Conservation (phyloP, 208 protist genomes). For the Wallacemonas sp. region DNA sequence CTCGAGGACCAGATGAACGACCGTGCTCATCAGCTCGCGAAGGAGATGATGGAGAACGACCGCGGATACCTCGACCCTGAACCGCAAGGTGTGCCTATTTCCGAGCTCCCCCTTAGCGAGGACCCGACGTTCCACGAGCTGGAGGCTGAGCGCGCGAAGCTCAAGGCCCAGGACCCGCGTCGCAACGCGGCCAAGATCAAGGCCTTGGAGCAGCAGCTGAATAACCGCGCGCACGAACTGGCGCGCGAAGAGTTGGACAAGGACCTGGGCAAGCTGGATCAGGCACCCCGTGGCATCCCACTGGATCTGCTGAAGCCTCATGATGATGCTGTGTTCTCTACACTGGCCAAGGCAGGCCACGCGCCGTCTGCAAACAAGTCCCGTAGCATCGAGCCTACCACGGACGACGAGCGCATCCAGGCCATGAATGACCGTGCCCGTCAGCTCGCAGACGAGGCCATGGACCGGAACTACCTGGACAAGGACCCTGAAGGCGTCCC, state of each 20-base stretch:
- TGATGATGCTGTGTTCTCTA: constrained; percentile 25
- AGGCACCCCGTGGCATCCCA: constrained; percentile 53
- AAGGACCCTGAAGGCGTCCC: constrained; percentile 32
- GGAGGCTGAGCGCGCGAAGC: constrained; percentile 61
- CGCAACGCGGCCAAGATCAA: constrained; percentile 55
- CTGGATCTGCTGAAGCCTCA: constrained; percentile 52
- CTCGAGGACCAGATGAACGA: constrained; percentile 70
- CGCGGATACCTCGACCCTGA: constrained; percentile 50
- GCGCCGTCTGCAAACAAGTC: constrained; percentile 15
- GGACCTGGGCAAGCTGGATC: constrained; percentile 61
- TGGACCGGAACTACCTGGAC: constrained; percentile 42
- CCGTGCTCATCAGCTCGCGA: constrained; percentile 59
- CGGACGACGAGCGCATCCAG: constrained; percentile 21
- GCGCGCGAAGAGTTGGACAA: constrained; percentile 34
- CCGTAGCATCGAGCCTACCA: constrained; percentile 19
- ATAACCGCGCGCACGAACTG: constrained; percentile 63
- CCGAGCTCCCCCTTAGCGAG: constrained; percentile 56
- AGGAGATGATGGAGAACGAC: constrained; percentile 43
- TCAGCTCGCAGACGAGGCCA: constrained; percentile 41
- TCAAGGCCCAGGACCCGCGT: constrained; percentile 62
- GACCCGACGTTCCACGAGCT: constrained; percentile 66
- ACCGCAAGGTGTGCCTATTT: constrained; percentile 61
- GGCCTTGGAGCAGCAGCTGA: constrained; percentile 63
- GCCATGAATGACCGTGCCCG: constrained; percentile 35
- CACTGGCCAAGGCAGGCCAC: constrained; percentile 36